Evolutionary conservation across 306 rosid genomes (phyloP).

Genomic region (Lotus japonicus): DNA sequence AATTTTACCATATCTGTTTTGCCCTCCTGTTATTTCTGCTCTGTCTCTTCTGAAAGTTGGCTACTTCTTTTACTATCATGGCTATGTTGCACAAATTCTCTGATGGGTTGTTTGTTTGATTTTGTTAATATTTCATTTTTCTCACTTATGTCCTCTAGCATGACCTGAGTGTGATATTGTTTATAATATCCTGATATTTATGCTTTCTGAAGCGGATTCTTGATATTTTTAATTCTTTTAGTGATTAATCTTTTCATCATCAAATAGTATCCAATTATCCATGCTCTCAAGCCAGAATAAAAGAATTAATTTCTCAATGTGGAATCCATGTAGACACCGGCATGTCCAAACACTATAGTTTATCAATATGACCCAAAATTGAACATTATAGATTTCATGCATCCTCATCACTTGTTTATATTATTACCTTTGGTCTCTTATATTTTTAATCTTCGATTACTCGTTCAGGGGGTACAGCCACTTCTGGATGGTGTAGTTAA

Average conservation of each 20-base stretch:
- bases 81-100: too few relatives aligned
- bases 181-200: neutral
- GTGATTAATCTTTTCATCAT: conserved; percentile 13
- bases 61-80: too few relatives aligned
- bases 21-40: too few relatives aligned
- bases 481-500: conserved; percentile 82
- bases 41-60: too few relatives aligned
- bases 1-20: too few relatives aligned
- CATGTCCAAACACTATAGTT: neutral
- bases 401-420: neutral
- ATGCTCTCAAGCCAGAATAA: neutral
- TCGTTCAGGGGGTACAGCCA: conserved; percentile 90
- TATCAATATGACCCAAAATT: conserved; percentile 1
- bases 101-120: neutral
- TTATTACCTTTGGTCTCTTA: conserved; percentile 1
- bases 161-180: neutral
- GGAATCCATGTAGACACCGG: neutral
- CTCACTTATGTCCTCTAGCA: neutral
- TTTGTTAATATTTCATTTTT: neutral
- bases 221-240: neutral
- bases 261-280: neutral
- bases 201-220: conserved; percentile 2
- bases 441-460: conserved; percentile 23
- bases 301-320: neutral
- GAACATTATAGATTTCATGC: conserved; percentile 5